A percentile compares a stretch with the other conserved stretches of the same genome.
Conservation (phyloP, 768 basidiomycete species). For the Trametes punicea region DNA sequence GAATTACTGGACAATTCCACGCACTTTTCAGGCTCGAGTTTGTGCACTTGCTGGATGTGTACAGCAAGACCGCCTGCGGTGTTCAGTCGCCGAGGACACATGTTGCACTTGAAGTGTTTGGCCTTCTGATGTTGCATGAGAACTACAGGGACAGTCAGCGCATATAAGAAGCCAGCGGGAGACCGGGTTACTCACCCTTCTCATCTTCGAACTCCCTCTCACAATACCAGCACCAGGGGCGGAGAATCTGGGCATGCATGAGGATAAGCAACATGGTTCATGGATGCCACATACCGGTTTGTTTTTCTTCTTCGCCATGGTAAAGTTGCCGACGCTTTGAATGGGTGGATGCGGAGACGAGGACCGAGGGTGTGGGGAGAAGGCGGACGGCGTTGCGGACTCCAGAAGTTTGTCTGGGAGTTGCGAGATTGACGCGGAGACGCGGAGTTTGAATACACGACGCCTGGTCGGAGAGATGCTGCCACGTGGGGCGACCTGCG, state of each 20-base stretch:
- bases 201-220: conserved; percentile 99
- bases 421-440: neutral
- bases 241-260: conserved; percentile 54
- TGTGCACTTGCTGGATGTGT: conserved; percentile 98
- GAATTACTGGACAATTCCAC: no score
- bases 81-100: conserved; percentile 93
- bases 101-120: conserved; percentile 97
- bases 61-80: conserved; percentile 97
- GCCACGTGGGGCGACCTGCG: neutral
- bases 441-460: neutral
- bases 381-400: conserved; percentile 2
- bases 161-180: neutral
- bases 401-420: neutral
- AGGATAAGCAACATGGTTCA: neutral
- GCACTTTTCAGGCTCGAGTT: conserved; percentile 87
- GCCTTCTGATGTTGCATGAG: conserved; percentile 99
- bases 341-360: neutral
- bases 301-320: conserved; percentile 55
- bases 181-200: conserved; percentile 76
- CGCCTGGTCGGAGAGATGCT: neutral
- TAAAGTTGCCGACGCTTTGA: neutral
- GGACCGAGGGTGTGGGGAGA: neutral
- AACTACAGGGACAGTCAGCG: conserved; percentile 45
- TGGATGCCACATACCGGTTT: conserved; percentile 37
- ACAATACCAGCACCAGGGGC: conserved; percentile 99